These are phyloP conservation scores for Trichoderma lentiforme DNA, from an alignment of 2,329 filamentous ascomycete genomes.

Conservation along the genomic window DNA sequence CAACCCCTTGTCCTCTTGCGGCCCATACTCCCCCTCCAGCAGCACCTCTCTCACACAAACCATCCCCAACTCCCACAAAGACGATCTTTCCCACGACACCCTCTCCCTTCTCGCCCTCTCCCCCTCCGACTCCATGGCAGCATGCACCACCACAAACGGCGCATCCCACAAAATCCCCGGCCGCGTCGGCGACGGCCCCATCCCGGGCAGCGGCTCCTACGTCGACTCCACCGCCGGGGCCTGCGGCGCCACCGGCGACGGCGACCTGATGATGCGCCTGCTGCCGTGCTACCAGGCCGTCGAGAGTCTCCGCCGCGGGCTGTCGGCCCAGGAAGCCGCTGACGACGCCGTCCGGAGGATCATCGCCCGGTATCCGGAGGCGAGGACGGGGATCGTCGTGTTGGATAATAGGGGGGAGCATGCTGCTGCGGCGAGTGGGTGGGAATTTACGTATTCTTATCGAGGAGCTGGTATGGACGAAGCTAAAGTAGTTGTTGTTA, in stretches of 20 bases:
- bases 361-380: slow-evolving; percentile 43
- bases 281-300: slow-evolving; percentile 57
- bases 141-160: slow-evolving; percentile 55
- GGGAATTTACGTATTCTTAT: slow-evolving; percentile 54
- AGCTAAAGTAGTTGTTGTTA: slow-evolving; percentile 43
- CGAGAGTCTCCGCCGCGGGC: slow-evolving; percentile 49
- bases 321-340: slow-evolving; percentile 47
- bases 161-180: slow-evolving; percentile 53
- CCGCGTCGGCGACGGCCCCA: slow-evolving; percentile 54
- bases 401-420: slow-evolving; percentile 48
- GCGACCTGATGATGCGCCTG: slow-evolving; percentile 57
- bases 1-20: slow-evolving; percentile 41
- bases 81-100: slow-evolving; percentile 46
- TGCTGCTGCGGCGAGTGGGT: slow-evolving; percentile 50
- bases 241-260: slow-evolving; percentile 55
- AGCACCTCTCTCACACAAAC: slow-evolving; percentile 36
- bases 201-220: slow-evolving; percentile 53
- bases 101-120: slow-evolving; percentile 51
- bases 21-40: slow-evolving; percentile 35
- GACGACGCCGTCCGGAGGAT: slow-evolving; percentile 50
- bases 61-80: not conserved
- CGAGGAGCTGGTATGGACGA: slow-evolving; percentile 46
- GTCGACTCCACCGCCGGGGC: slow-evolving; percentile 52
- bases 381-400: slow-evolving; percentile 50
- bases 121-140: slow-evolving; percentile 45